Evolutionary conservation across 192 early-diverging fungal species (phyloP).

Genomic region (Linnemannia schmuckeri): DNA sequence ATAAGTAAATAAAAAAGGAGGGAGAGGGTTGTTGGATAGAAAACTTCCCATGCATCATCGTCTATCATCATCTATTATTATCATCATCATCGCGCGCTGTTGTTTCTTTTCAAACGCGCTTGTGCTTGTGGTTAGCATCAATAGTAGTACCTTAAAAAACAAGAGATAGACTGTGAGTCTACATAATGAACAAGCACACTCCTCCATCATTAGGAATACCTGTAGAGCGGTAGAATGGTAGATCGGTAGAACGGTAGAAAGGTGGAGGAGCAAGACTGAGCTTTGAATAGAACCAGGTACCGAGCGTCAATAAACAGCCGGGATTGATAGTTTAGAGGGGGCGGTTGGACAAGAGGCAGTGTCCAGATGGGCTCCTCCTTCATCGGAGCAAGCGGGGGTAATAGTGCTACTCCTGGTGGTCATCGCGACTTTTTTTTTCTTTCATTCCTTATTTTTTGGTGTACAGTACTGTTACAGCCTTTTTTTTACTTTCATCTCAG

Average conservation of each 20-base stretch:
- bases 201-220: no score
- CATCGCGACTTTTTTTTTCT: neutral
- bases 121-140: neutral
- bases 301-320: neutral
- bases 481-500: neutral
- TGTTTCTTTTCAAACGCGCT: neutral
- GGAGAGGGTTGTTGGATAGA: neutral
- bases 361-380: neutral
- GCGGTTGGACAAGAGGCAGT: neutral
- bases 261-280: no score
- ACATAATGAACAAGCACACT: no score
- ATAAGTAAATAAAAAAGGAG: neutral
- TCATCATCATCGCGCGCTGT: neutral
- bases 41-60: neutral
- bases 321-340: neutral
- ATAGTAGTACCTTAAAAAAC: no score
- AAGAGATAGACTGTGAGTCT: no score
- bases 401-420: neutral
- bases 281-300: neutral
- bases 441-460: neutral
- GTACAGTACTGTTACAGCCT: neutral
- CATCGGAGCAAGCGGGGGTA: neutral
- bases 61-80: neutral
- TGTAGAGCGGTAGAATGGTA: no score
- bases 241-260: no score